Conservation (phyloP, 768 basidiomycete genomes). For the Panaeolus cyanescens region DNA sequence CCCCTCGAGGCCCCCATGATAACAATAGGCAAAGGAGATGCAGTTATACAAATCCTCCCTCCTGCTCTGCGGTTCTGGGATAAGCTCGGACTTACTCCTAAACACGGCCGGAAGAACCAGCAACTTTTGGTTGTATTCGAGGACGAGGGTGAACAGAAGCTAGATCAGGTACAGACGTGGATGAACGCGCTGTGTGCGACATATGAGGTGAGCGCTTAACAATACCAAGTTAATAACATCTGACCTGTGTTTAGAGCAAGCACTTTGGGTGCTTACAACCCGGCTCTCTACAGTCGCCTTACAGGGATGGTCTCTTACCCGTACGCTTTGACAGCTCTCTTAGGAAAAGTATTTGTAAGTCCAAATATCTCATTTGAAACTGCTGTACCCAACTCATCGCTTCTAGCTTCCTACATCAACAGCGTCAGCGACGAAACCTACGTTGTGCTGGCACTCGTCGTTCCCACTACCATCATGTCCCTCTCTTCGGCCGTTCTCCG, state of each 20-base stretch:
- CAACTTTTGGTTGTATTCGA: constrained; percentile 72
- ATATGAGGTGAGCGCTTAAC: constrained; percentile 54
- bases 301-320: constrained; percentile 59
- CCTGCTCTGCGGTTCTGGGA: constrained; percentile 84
- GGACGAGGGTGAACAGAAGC: constrained; percentile 50
- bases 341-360: constrained; percentile 64
- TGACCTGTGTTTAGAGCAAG: constrained; percentile 46
- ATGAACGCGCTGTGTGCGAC: constrained; percentile 48
- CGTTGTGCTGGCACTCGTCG: constrained; percentile 70
- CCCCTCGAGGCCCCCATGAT: constrained; percentile 58
- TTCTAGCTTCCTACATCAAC: constrained; percentile 50
- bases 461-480: constrained; percentile 61
- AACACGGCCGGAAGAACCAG: constrained; percentile 71
- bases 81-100: constrained; percentile 75
- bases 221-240: constrained; percentile 1
- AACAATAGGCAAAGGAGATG: constrained; percentile 66
- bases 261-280: constrained; percentile 58
- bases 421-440: constrained; percentile 33
- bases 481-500: constrained; percentile 69
- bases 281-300: constrained; percentile 49
- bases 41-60: constrained; percentile 68
- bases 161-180: constrained; percentile 58
- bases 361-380: neutral
- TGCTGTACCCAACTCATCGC: constrained; percentile 6
- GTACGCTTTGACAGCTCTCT: constrained; percentile 67